Base-by-base conservation (phyloP, 2,329 filamentous ascomycete genomes). In the Sporothrix globosa region DNA sequence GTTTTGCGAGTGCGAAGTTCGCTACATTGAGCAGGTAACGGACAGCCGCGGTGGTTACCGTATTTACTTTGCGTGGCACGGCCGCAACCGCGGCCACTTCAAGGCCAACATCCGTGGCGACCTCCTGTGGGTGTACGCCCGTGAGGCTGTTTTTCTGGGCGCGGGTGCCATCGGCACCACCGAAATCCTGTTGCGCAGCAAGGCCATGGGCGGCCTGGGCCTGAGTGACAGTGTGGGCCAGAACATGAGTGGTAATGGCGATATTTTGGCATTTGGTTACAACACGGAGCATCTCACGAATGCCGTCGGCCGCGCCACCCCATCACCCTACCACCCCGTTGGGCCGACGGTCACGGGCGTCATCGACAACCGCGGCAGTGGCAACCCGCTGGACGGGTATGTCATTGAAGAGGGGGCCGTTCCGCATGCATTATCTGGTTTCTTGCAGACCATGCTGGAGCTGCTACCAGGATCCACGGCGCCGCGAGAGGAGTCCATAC, bases 1-100 rank as follows among this genome's bases (percentile, higher is more conserved):
- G 78, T 91, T 91, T 73, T 91, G 89, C 77, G 85, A 88, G 74
- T 88, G 88, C 72, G 88, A 91, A 76, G 89, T 91, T 1, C 82
- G 86, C 58, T 86, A 90, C 75, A 81, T 91, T 67, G 83, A 86
- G 69, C 85, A 87, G 76, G 82, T 83, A 54, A 72, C 74, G 21
- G 81, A 80, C 1, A 76, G 77, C 0, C 78, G 79, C 4, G 83
- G 84, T 17, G 88, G 89, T 1, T 91, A 90, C 76, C 81, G 89
- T 24, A 80, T 91, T 39, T 90, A 85, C 78, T 91, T 88, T 76
- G 84, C 87, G 14, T 90, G 87, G 87, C 86, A 90, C 75, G 86
- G 86, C 4, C 81, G 83, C 52, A 85, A 86, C 67, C 82, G 88
- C n/a, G 83, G 82, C 27, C 80, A 82, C 73, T 90, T 88, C 77